Conservation (phyloP, 2,329 filamentous ascomycete species). For the Trichophyton schoenleinii region DNA sequence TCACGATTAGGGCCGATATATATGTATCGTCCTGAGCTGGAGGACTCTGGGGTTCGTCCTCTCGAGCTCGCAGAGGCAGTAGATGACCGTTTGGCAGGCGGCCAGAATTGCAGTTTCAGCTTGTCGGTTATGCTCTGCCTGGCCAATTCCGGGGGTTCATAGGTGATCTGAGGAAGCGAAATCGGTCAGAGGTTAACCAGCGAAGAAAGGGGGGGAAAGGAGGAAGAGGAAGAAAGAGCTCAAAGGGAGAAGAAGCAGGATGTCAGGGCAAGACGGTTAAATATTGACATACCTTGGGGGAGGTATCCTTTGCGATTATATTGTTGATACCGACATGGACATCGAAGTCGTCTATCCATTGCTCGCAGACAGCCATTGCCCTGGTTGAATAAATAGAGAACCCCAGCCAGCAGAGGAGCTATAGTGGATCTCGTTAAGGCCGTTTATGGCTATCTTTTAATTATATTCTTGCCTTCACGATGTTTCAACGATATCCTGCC, state of each 20-base stretch:
- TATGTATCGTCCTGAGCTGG: neutral
- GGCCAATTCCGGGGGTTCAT: neutral
- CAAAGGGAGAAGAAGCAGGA: neutral
- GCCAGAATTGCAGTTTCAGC: conserved; percentile 17
- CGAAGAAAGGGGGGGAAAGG: neutral
- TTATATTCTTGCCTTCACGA: conserved; percentile 1
- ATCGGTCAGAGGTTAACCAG: neutral
- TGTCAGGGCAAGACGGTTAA: neutral
- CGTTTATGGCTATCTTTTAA: conserved; percentile 1
- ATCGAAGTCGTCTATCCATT: conserved; percentile 8
- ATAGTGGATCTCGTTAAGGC: conserved; percentile 1
- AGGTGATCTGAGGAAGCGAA: neutral
- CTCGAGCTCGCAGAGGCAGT: conserved; percentile 4
- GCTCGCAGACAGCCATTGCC: conserved; percentile 1
- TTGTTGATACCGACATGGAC: conserved; percentile 17
- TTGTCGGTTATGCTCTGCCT: conserved; percentile 12
- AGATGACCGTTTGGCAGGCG: conserved; percentile 14
- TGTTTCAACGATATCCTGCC: neutral
- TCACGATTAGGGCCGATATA: neutral
- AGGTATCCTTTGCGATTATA: conserved; percentile 16
- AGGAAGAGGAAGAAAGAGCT: neutral
- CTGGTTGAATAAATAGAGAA: neutral
- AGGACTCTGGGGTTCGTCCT: conserved; percentile 11
- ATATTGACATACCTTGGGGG: conserved; percentile 14
- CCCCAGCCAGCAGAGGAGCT: conserved; percentile 1